A percentile compares a stretch with the other conserved stretches of the same genome.
phyloP scores from a whole-genome alignment of 73 alveolate genomes.

The Halteria grandinella region DNA sequence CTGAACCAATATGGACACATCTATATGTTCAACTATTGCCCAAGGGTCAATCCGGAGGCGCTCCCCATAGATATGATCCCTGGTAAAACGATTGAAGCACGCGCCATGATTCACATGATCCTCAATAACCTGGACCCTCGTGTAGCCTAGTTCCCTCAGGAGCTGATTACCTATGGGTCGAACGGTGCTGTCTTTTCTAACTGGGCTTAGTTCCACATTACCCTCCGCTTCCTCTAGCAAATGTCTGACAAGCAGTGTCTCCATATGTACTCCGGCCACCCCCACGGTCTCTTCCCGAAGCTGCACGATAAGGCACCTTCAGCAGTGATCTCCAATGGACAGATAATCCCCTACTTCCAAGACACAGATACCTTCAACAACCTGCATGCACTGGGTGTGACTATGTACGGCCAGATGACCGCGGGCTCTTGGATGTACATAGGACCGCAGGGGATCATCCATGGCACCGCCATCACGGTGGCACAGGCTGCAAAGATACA shows the following conservation, averaged over 20 bases:
- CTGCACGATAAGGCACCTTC: constrained; percentile 51
- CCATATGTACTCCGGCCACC: constrained; percentile 73
- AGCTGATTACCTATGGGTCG: constrained; percentile 72
- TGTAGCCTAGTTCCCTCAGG: constrained; percentile 73
- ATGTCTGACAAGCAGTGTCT: constrained; percentile 63
- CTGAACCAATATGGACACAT: constrained; percentile 65
- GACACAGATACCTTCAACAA: constrained; percentile 51
- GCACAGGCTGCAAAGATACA: constrained; percentile 58
- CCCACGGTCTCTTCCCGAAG: constrained; percentile 70
- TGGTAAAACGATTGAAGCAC: constrained; percentile 52
- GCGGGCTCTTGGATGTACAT: constrained; percentile 74
- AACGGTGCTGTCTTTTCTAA: constrained; percentile 72
- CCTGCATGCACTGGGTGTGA: constrained; percentile 68
- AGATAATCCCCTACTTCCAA: constrained; percentile 71
- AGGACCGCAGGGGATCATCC: constrained; percentile 80
- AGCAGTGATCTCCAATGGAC: constrained; percentile 67
- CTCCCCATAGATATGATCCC: constrained; percentile 57
- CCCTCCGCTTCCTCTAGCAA: constrained; percentile 49
- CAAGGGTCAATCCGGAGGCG: constrained; percentile 56
- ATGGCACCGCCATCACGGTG: constrained; percentile 73
- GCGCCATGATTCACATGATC: constrained; percentile 69
- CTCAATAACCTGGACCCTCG: constrained; percentile 68
- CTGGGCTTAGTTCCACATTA: constrained; percentile 74
- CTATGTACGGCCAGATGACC: constrained; percentile 82
- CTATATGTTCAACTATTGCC: constrained; percentile 64